A percentile compares a stretch with the other conserved stretches of the same genome.
These are phyloP conservation scores for Epithele typhae DNA, from an alignment of 768 basidiomycete genomes.

Conservation along the genomic window DNA sequence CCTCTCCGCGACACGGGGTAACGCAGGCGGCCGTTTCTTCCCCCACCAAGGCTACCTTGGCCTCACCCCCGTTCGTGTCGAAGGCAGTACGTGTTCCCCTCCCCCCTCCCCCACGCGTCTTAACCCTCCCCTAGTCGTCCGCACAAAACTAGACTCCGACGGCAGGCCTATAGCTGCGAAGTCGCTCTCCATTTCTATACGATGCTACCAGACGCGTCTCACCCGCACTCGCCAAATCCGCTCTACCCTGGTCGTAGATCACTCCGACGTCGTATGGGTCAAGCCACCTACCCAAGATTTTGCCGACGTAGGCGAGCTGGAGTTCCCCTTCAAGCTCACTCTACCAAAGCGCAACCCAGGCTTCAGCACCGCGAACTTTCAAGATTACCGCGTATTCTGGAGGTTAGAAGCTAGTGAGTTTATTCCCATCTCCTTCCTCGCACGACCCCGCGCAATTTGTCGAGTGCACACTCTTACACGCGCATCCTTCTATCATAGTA, in stretches of 20 bases:
- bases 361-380: constrained; percentile 67
- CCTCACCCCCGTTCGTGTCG: constrained; percentile 72
- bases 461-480: constrained; percentile 1
- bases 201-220: constrained; percentile 78
- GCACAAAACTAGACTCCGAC: constrained; percentile 69
- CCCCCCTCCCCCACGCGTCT: not conserved
- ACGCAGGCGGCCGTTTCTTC: constrained; percentile 65
- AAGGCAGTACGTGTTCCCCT: constrained; percentile 53
- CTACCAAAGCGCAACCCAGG: constrained; percentile 60
- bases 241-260: constrained; percentile 66
- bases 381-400: constrained; percentile 80
- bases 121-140: constrained; percentile 46
- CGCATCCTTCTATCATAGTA: constrained; percentile 44
- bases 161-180: constrained; percentile 61
- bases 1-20: constrained; percentile 59
- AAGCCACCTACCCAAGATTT: constrained; percentile 55
- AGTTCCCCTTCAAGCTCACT: constrained; percentile 67
- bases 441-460: constrained; percentile 6
- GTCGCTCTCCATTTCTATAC: constrained; percentile 66
- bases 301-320: constrained; percentile 58
- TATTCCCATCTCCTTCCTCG: constrained; percentile 9
- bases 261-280: constrained; percentile 63
- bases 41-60: constrained; percentile 77
- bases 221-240: constrained; percentile 48
- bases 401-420: constrained; percentile 74